phyloP scores from a whole-genome alignment of 2,329 filamentous ascomycete species.

The Phaeoacremonium minimum region DNA sequence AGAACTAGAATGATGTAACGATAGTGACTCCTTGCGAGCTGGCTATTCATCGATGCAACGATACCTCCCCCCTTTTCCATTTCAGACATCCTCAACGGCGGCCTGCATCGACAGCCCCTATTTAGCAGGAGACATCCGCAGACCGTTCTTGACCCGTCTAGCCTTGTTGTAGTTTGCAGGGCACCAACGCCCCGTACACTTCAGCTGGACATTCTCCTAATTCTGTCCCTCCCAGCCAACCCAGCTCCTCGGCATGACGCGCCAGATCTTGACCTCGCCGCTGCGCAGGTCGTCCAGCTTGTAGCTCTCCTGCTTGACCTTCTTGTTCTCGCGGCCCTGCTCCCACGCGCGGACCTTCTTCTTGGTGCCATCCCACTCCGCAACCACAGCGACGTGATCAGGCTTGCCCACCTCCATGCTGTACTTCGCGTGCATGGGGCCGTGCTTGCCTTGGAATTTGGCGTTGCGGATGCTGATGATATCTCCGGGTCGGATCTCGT shows the following conservation, averaged over 20 bases:
- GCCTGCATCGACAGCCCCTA: too few relatives aligned
- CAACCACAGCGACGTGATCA: conserved; percentile 85
- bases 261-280: conserved; percentile 96
- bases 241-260: conserved; percentile 88
- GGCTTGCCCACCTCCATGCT: conserved; percentile 79
- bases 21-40: too few relatives aligned
- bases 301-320: conserved; percentile 91
- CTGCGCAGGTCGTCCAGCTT: conserved; percentile 86
- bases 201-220: too few relatives aligned
- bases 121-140: too few relatives aligned
- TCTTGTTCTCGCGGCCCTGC: conserved; percentile 88
- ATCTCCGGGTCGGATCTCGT: conserved; percentile 89
- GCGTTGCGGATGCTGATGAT: conserved; percentile 91
- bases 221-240: conserved; percentile 75
- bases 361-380: conserved; percentile 98
- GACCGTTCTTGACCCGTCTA: too few relatives aligned
- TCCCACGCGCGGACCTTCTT: conserved; percentile 97
- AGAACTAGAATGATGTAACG: too few relatives aligned
- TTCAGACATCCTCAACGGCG: too few relatives aligned
- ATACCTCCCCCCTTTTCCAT: too few relatives aligned
- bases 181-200: too few relatives aligned
- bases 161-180: too few relatives aligned
- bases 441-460: conserved; percentile 91
- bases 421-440: conserved; percentile 94
- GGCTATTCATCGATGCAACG: too few relatives aligned